Evolutionary conservation across 2,329 filamentous ascomycete genomes (phyloP).

Genomic region (Epichloe sylvatica): DNA sequence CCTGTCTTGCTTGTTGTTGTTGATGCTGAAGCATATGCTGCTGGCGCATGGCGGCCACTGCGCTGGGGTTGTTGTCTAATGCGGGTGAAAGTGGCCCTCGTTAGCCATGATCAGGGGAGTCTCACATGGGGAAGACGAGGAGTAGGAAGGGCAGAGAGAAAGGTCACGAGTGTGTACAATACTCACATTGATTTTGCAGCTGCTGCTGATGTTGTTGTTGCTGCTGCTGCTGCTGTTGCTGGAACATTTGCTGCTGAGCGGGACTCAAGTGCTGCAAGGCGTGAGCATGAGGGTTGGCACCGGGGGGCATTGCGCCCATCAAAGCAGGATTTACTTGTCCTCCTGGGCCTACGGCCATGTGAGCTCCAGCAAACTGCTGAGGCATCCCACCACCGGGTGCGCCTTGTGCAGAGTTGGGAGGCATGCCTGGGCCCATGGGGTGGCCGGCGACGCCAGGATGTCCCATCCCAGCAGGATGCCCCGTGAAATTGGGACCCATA

Average conservation of each 20-base stretch:
- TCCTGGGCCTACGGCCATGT: constrained; percentile 58
- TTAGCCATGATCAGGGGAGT: not conserved
- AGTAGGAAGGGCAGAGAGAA: not conserved
- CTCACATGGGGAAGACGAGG: not conserved
- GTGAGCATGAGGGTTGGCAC: constrained; percentile 51
- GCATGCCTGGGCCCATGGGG: constrained; percentile 48
- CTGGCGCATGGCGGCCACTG: constrained; percentile 33
- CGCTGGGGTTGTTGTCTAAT: constrained; percentile 23
- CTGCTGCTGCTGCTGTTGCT: constrained; percentile 33
- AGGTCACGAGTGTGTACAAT: not conserved
- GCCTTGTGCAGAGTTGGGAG: constrained; percentile 55
- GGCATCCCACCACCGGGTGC: constrained; percentile 49
- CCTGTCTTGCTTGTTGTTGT: constrained; percentile 36
- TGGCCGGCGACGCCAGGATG: constrained; percentile 56
- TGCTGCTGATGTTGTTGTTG: constrained; percentile 33
- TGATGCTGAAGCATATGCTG: constrained; percentile 45
- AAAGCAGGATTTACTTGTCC: constrained; percentile 61
- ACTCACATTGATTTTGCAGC: constrained; percentile 23
- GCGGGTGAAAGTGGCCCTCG: not conserved
- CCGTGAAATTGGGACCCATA: constrained; percentile 48
- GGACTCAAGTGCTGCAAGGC: constrained; percentile 60
- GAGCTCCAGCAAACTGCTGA: constrained; percentile 48
- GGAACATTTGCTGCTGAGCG: constrained; percentile 42
- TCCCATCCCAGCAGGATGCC: constrained; percentile 58
- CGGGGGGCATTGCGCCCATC: constrained; percentile 63